These are phyloP conservation scores for Beauveria medogensis DNA, from an alignment of 2,329 filamentous ascomycete species.

Conservation along the genomic window DNA sequence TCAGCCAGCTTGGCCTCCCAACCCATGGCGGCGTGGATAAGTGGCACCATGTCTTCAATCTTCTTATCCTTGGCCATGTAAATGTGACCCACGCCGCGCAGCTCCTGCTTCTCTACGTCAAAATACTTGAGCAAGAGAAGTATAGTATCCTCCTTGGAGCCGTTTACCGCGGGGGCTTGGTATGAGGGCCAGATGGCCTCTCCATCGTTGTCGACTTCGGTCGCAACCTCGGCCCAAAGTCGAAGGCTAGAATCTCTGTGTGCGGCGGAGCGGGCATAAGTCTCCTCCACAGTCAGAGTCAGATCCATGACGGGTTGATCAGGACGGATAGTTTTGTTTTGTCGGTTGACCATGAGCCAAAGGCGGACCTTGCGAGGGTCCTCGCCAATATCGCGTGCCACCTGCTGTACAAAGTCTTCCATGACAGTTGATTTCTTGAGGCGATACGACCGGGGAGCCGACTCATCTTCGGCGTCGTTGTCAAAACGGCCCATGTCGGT, in stretches of 20 bases:
- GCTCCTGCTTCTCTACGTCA: conserved; percentile 64
- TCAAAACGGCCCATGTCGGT: conserved; percentile 76
- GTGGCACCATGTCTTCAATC: conserved; percentile 71
- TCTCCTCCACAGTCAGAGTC: conserved; percentile 69
- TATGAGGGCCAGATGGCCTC: conserved; percentile 64
- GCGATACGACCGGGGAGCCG: conserved; percentile 64
- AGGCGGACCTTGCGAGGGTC: conserved; percentile 67
- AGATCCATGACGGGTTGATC: conserved; percentile 78
- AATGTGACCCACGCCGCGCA: conserved; percentile 72
- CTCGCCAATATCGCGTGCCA: conserved; percentile 62
- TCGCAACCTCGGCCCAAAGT: conserved; percentile 77
- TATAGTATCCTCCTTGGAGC: conserved; percentile 56
- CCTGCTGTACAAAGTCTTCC: conserved; percentile 60
- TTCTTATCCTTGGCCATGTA: conserved; percentile 85
- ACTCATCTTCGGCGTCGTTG: conserved; percentile 53
- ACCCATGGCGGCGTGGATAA: conserved; percentile 74
- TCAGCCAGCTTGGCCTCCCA: conserved; percentile 69
- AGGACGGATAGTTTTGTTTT: conserved; percentile 92
- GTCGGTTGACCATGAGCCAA: conserved; percentile 97
- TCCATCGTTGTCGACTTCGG: conserved; percentile 58
- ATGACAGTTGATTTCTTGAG: conserved; percentile 69
- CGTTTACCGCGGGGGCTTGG: conserved; percentile 47
- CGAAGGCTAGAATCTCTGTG: conserved; percentile 66
- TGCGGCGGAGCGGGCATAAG: conserved; percentile 42
- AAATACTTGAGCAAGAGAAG: conserved; percentile 92